A percentile compares a stretch with the other conserved stretches of the same genome.
Conservation (phyloP, 305 asterid genomes). For the Fraxinus floribunda region DNA sequence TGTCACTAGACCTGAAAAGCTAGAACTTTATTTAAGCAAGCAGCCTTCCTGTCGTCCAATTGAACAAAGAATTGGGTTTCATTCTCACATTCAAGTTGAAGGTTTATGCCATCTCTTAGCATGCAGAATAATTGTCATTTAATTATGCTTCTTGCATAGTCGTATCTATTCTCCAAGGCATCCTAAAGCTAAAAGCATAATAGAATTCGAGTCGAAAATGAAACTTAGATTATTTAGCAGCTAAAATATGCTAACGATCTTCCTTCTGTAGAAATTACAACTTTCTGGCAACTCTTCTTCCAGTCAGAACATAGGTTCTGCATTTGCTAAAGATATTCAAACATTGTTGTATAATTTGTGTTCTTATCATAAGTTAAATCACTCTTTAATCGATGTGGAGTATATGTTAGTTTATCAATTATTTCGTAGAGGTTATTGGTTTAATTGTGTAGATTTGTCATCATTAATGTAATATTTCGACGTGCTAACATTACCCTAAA, state of each 20-base stretch:
- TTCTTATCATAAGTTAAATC: background rate
- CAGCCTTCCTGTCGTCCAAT: slow-evolving; percentile 93
- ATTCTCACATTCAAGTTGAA: slow-evolving; percentile 91
- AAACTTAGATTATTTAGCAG: background rate
- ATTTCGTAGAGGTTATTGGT: too few relatives aligned
- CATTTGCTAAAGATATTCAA: background rate
- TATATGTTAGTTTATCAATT: too few relatives aligned
- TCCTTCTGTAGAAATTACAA: background rate
- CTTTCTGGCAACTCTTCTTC: background rate
- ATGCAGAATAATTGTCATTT: slow-evolving; percentile 3
- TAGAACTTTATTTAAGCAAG: slow-evolving; percentile 86
- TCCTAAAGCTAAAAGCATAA: background rate
- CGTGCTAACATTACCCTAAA: too few relatives aligned
- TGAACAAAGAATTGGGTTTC: slow-evolving; percentile 81
- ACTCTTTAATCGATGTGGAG: background rate
- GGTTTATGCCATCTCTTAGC: slow-evolving; percentile 37
- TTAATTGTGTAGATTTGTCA: too few relatives aligned
- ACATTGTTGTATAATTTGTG: background rate
- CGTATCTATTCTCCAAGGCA: background rate
- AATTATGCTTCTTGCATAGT: background rate
- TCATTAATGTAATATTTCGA: too few relatives aligned
- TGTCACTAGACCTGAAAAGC: slow-evolving; percentile 92
- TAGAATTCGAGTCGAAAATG: background rate
- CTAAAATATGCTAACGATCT: background rate
- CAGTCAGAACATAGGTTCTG: background rate